Evolutionary conservation across 345 rosid species (phyloP).

Genomic region (Dipteronia sinensis): DNA sequence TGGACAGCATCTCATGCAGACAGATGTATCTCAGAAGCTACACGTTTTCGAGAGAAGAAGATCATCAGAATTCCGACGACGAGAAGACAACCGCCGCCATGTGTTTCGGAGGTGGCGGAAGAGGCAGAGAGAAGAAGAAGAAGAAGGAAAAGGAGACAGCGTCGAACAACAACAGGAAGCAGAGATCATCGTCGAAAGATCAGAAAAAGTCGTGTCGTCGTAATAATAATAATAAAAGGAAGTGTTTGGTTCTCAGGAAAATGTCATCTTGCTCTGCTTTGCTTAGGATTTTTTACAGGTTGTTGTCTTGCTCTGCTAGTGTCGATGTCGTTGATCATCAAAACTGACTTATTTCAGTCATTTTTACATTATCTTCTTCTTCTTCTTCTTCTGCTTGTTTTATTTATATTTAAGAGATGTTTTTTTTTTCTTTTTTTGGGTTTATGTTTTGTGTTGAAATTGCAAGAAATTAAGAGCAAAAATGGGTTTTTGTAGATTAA

Average conservation of each 20-base stretch:
- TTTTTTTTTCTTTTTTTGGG: not conserved
- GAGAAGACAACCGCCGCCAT: slow-evolving; percentile 40
- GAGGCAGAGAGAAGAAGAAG: slow-evolving; percentile 24
- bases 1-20: slow-evolving; percentile 82
- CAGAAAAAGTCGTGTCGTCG: no score
- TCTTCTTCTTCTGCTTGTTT: not conserved
- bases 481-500: slow-evolving; percentile 10
- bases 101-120: slow-evolving; percentile 49
- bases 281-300: slow-evolving; percentile 47
- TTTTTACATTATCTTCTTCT: not conserved
- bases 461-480: not conserved
- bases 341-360: not conserved
- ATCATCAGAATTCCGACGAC: slow-evolving; percentile 21
- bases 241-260: slow-evolving; percentile 51
- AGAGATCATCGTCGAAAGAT: no score
- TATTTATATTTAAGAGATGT: slow-evolving; percentile 8
- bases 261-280: slow-evolving; percentile 47
- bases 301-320: slow-evolving; percentile 56
- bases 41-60: slow-evolving; percentile 65
- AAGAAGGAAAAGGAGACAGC: no score
- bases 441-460: not conserved
- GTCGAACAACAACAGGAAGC: no score
- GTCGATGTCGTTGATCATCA: slow-evolving; percentile 51
- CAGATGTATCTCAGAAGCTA: slow-evolving; percentile 88
- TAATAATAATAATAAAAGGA: slow-evolving; percentile 20